A percentile compares a stretch with the other conserved stretches of the same genome.
Evolutionary conservation across 2,329 filamentous ascomycete genomes (phyloP).

Genomic region (Fusarium continuum): DNA sequence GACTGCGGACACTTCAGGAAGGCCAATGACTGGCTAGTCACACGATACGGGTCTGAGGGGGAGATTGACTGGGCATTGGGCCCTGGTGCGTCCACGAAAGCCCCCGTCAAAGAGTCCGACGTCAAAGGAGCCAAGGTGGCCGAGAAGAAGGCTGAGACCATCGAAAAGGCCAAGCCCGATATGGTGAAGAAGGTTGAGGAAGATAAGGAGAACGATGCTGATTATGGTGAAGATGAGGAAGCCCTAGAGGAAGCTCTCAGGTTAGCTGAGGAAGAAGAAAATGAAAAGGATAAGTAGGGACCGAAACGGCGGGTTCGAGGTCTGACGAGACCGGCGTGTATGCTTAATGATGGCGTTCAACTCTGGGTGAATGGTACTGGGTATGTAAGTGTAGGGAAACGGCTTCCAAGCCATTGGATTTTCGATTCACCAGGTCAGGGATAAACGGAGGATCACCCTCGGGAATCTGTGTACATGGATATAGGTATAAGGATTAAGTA

Average conservation of each 20-base stretch:
- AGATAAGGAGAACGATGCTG: slow-evolving; percentile 45
- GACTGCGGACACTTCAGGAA: slow-evolving; percentile 83
- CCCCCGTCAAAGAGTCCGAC: slow-evolving; percentile 35
- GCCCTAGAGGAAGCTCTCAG: slow-evolving; percentile 50
- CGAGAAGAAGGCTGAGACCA: slow-evolving; percentile 42
- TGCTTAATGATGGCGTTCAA: slow-evolving; percentile 30
- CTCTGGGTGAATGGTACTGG: slow-evolving; percentile 8
- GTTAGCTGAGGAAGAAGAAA: slow-evolving; percentile 44
- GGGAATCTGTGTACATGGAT: slow-evolving; percentile 27
- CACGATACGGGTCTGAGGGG: slow-evolving; percentile 80
- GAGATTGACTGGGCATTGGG: slow-evolving; percentile 84
- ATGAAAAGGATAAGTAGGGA: slow-evolving; percentile 30
- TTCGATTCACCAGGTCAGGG: slow-evolving; percentile 11
- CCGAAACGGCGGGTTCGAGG: neutral
- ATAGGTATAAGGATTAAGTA: slow-evolving; percentile 9
- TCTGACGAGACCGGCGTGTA: slow-evolving; percentile 20
- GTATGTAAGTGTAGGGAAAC: slow-evolving; percentile 7
- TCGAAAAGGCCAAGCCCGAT: slow-evolving; percentile 33
- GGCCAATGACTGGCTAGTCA: slow-evolving; percentile 84
- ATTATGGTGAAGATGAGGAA: slow-evolving; percentile 49
- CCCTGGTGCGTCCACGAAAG: slow-evolving; percentile 50
- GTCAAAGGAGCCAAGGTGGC: slow-evolving; percentile 32
- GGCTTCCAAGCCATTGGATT: slow-evolving; percentile 9
- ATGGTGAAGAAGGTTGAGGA: slow-evolving; percentile 23
- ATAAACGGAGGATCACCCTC: slow-evolving; percentile 19